Evolutionary conservation across 331 rosid genomes (phyloP).

Genomic region (Quercus phellos): DNA sequence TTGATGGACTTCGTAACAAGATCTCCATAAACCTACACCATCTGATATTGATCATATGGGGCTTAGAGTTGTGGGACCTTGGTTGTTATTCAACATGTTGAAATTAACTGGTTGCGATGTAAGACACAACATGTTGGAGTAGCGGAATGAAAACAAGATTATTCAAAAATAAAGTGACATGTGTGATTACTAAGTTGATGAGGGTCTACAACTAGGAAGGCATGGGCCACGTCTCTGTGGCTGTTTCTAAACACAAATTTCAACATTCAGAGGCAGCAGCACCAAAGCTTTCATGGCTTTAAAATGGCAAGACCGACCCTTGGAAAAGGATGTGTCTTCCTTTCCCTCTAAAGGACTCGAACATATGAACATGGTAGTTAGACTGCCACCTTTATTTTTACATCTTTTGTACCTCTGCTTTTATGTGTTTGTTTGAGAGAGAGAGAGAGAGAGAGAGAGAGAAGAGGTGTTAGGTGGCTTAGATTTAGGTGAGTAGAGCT

Average conservation of each 20-base stretch:
- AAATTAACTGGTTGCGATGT: conserved; percentile 8
- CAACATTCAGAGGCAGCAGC: conserved; percentile 34
- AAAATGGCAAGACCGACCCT: conserved; percentile 47
- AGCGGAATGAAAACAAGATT: not conserved
- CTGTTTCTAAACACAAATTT: conserved; percentile 26
- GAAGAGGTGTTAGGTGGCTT: conserved; percentile 36
- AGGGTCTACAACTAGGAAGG: conserved; percentile 40
- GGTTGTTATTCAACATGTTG: not conserved
- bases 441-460: conserved; percentile 23
- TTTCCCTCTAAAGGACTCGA: conserved; percentile 38
- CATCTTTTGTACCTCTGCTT: conserved; percentile 43
- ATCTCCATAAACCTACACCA: conserved; percentile 18
- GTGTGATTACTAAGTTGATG: conserved; percentile 27
- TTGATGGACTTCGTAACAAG: conserved; percentile 14
- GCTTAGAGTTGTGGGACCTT: conserved; percentile 15
- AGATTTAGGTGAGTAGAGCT: conserved; percentile 27
- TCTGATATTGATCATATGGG: not conserved
- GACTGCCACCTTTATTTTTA: conserved; percentile 50
- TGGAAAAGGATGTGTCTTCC: conserved; percentile 51
- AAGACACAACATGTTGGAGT: not conserved
- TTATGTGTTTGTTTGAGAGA: conserved; percentile 24
- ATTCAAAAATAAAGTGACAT: conserved; percentile 28
- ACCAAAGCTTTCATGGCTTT: conserved; percentile 48
- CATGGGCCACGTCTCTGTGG: conserved; percentile 29
- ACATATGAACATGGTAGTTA: conserved; percentile 61